These are phyloP conservation scores for Fusarium agapanthi DNA, from an alignment of 2,329 filamentous ascomycete genomes.

Conservation along the genomic window DNA sequence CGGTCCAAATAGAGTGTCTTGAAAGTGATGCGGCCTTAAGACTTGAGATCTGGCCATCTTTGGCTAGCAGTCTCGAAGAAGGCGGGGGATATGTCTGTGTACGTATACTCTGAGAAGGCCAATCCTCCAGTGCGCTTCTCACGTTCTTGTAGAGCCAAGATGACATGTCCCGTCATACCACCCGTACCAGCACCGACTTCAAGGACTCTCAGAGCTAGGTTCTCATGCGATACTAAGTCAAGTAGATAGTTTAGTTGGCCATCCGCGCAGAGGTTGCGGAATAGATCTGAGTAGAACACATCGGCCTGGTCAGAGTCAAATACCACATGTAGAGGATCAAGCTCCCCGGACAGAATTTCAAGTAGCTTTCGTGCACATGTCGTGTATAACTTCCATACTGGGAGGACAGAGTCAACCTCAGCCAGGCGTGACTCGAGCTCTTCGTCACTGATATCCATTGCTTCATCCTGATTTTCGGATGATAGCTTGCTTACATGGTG, in stretches of 20 bases:
- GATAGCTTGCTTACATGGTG: not conserved
- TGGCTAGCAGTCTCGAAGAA: constrained; percentile 45
- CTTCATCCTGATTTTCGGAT: not conserved
- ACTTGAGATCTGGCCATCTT: not conserved
- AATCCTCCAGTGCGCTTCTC: not conserved
- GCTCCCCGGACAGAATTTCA: not conserved
- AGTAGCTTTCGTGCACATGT: not conserved
- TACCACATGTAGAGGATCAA: not conserved
- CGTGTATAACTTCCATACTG: constrained; percentile 4
- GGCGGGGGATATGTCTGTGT: constrained; percentile 51
- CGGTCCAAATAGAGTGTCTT: constrained; percentile 41
- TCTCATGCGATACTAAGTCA: not conserved
- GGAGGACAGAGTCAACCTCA: not conserved
- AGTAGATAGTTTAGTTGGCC: not conserved
- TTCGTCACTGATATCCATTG: not conserved
- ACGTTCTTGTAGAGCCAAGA: not conserved
- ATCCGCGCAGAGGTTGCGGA: not conserved
- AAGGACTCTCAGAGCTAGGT: not conserved
- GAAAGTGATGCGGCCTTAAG: constrained; percentile 16
- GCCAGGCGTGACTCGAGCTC: not conserved
- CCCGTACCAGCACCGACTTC: constrained; percentile 13
- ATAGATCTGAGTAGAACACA: constrained; percentile 1
- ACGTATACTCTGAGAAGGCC: constrained; percentile 47
- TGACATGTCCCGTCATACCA: not conserved
- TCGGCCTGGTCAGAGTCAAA: constrained; percentile 9